A percentile compares a stretch with the other conserved stretches of the same genome.
Conservation (phyloP, 176 grass and related monocot genomes). For the Hsuehochloa calcarea region DNA sequence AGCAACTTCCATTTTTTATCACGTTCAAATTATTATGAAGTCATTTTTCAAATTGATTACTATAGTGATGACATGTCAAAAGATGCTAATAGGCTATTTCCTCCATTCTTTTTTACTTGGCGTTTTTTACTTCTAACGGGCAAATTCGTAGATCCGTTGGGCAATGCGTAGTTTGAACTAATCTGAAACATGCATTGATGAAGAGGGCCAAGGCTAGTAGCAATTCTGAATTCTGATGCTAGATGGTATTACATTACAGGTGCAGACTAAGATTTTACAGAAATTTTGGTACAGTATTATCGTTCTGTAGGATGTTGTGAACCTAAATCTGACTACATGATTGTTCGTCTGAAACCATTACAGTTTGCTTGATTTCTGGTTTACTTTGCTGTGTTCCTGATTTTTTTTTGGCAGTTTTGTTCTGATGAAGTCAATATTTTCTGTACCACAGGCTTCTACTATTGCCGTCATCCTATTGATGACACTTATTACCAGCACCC, state of each 20-base stretch:
- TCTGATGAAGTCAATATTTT: background rate
- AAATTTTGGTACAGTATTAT: background rate
- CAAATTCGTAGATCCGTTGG: no score
- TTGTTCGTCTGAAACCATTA: background rate
- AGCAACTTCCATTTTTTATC: no score
- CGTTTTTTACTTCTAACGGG: no score
- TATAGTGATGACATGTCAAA: no score
- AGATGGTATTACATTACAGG: background rate
- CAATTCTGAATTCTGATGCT: background rate
- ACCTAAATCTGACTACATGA: background rate
- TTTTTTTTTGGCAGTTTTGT: background rate
- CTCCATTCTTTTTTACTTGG: no score
- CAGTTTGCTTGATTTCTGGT: background rate
- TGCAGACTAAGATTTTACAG: background rate
- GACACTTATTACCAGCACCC: constrained; percentile 27
- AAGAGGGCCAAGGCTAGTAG: background rate
- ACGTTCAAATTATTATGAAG: no score
- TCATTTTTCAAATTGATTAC: no score
- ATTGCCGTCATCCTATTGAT: constrained; percentile 44
- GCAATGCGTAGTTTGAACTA: no score
- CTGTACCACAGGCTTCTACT: constrained; percentile 45
- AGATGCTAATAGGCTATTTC: no score
- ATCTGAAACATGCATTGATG: background rate
- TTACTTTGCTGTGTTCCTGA: background rate
- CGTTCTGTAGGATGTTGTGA: background rate